Evolutionary conservation across 2,329 filamentous ascomycete genomes (phyloP).

Genomic region (Paecilomyces variotii): DNA sequence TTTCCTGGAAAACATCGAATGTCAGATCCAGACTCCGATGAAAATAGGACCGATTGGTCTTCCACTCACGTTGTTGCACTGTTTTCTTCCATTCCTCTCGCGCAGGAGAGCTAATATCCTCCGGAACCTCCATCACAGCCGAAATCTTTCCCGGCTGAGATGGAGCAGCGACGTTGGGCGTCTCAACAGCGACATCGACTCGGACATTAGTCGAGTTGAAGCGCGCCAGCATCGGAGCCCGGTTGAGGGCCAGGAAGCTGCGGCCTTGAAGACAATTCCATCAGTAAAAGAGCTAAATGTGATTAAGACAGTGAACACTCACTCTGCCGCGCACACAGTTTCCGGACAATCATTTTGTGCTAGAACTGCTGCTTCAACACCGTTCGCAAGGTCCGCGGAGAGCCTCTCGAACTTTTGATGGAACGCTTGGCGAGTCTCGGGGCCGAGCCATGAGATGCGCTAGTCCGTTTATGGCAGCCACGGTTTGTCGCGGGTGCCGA

Average conservation of each 20-base stretch:
- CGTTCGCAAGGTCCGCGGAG: constrained; percentile 4
- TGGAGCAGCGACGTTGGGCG: constrained; percentile 6
- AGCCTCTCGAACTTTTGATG: constrained; percentile 1
- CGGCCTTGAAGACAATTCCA: constrained; percentile 19
- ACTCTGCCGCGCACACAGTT: constrained; percentile 34
- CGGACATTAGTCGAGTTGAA: constrained; percentile 26
- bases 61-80: constrained; percentile 17
- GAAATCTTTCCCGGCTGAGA: constrained; percentile 9
- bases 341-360: constrained; percentile 34
- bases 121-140: constrained; percentile 1
- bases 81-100: constrained; percentile 9
- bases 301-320: constrained; percentile 10
- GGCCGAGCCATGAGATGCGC: background rate
- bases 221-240: constrained; percentile 22
- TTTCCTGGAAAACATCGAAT: constrained; percentile 13
- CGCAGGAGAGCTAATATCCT: constrained; percentile 4
- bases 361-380: constrained; percentile 2
- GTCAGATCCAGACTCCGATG: background rate
- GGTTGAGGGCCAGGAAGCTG: constrained; percentile 26
- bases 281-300: constrained; percentile 8
- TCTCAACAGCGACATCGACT: constrained; percentile 17
- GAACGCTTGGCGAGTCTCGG: background rate
- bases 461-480: background rate
- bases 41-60: background rate
- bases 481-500: background rate